Evolutionary conservation across 1,284 basidiomycete species (phyloP).

Genomic region (Bondarzewia mesenterica): DNA sequence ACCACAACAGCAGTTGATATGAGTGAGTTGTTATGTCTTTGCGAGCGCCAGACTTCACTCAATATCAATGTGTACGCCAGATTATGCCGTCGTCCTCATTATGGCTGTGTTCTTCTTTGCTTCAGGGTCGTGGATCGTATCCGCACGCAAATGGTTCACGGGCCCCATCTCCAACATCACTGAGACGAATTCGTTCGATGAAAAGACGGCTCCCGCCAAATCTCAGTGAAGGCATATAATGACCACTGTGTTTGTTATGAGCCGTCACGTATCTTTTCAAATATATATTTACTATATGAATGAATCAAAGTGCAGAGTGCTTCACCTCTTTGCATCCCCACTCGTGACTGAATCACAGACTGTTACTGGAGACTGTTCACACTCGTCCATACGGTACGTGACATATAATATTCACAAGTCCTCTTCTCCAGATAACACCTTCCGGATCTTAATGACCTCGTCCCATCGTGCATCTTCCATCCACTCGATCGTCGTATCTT

Average conservation of each 20-base stretch:
- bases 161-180: slow-evolving; percentile 51
- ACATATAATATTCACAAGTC: neutral
- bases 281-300: too few species aligned
- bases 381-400: too few species aligned
- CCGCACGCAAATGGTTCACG: slow-evolving; percentile 63
- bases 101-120: slow-evolving; percentile 59
- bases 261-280: too few species aligned
- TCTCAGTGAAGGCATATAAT: too few species aligned
- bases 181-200: slow-evolving; percentile 10
- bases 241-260: too few species aligned
- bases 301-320: too few species aligned
- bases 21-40: slow-evolving; percentile 32
- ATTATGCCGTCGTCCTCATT: slow-evolving; percentile 62
- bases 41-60: neutral
- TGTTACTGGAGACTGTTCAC: too few species aligned
- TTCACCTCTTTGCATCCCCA: too few species aligned
- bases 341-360: too few species aligned
- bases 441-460: slow-evolving; percentile 27
- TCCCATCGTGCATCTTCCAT: slow-evolving; percentile 42
- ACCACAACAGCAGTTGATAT: slow-evolving; percentile 37
- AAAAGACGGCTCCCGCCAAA: slow-evolving; percentile 8
- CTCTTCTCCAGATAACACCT: slow-evolving; percentile 18
- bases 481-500: slow-evolving; percentile 48
- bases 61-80: slow-evolving; percentile 23
- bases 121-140: slow-evolving; percentile 52